Evolutionary conservation across 2,329 filamentous ascomycete genomes (phyloP).

Genomic region (Aspergillus sp.): DNA sequence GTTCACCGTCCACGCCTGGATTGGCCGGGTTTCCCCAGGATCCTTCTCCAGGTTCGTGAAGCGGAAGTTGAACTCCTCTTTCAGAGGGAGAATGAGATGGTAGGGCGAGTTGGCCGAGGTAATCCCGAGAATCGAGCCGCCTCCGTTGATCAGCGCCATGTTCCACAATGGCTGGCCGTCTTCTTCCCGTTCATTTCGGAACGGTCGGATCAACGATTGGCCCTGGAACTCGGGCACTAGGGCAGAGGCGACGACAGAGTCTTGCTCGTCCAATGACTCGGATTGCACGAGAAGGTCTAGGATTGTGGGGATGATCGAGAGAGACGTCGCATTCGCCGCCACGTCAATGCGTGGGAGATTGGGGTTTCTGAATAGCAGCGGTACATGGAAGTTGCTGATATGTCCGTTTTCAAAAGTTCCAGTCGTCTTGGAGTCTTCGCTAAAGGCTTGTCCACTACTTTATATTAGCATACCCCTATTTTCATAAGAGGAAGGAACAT

Average conservation of each 20-base stretch:
- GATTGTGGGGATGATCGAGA: conserved; percentile 43
- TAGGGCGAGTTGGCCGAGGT: conserved; percentile 68
- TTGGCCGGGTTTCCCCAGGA: conserved; percentile 26
- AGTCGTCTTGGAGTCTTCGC: conserved; percentile 36
- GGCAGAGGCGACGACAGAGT: conserved; percentile 31
- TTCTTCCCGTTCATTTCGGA: conserved; percentile 9
- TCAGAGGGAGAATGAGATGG: conserved; percentile 69
- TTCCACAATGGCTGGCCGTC: conserved; percentile 27
- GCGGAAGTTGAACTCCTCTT: conserved; percentile 59
- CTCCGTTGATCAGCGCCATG: conserved; percentile 29
- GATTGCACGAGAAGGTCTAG: conserved; percentile 42
- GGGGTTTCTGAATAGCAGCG: conserved; percentile 43
- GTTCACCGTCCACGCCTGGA: conserved; percentile 25
- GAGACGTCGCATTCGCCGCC: conserved; percentile 36
- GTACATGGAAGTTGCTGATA: conserved; percentile 43
- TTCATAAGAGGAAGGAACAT: conserved; percentile 2
- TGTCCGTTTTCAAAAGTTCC: conserved; percentile 44
- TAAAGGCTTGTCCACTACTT: conserved; percentile 37
- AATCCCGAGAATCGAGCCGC: conserved; percentile 52
- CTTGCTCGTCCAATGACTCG: conserved; percentile 32
- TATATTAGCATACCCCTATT: not conserved
- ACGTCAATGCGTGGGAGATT: conserved; percentile 40
- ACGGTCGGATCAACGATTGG: conserved; percentile 42
- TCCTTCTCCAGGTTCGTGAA: conserved; percentile 32
- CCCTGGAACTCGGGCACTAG: conserved; percentile 44